Evolutionary conservation across 1,284 basidiomycete genomes (phyloP).

Genomic region (Ganoderma sinense): DNA sequence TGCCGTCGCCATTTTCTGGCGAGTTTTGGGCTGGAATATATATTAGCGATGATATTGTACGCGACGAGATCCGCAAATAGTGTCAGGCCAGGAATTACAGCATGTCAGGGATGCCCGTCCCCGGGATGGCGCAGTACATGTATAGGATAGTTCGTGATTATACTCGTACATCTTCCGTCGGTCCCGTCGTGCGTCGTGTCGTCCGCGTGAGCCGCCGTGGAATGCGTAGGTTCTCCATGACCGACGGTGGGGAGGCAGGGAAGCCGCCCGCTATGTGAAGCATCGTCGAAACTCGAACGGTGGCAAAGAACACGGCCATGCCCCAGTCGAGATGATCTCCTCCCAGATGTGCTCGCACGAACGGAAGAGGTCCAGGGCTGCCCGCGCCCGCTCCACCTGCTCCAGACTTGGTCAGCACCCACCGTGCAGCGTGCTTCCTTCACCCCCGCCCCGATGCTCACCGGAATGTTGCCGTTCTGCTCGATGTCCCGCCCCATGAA

Average conservation of each 20-base stretch:
- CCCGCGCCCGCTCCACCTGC: conserved; percentile 61
- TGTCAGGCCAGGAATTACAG: conserved; percentile 17
- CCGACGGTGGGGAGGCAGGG: conserved; percentile 1
- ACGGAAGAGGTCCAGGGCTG: conserved; percentile 62
- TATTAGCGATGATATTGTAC: conserved; percentile 11
- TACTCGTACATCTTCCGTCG: conserved; percentile 15
- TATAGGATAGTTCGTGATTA: conserved; percentile 10
- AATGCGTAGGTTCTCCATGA: background rate
- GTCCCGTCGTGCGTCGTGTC: conserved; percentile 4
- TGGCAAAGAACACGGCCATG: conserved; percentile 61
- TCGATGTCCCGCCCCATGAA: conserved; percentile 62
- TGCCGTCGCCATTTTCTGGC: background rate
- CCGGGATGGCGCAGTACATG: conserved; percentile 2
- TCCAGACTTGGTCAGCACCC: conserved; percentile 28
- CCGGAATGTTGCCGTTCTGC: conserved; percentile 56
- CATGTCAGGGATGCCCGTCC: conserved; percentile 14
- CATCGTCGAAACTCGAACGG: conserved; percentile 40
- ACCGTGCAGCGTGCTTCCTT: background rate
- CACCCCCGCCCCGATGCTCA: conserved; percentile 40
- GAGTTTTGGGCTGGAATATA: conserved; percentile 3
- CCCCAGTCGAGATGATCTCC: conserved; percentile 50
- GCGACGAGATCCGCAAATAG: background rate
- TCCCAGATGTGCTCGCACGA: conserved; percentile 61
- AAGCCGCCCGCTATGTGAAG: conserved; percentile 37
- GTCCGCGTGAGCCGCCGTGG: background rate